phyloP scores from a whole-genome alignment of 2,329 filamentous ascomycete genomes.

The Fonsecaea pugnacius region DNA sequence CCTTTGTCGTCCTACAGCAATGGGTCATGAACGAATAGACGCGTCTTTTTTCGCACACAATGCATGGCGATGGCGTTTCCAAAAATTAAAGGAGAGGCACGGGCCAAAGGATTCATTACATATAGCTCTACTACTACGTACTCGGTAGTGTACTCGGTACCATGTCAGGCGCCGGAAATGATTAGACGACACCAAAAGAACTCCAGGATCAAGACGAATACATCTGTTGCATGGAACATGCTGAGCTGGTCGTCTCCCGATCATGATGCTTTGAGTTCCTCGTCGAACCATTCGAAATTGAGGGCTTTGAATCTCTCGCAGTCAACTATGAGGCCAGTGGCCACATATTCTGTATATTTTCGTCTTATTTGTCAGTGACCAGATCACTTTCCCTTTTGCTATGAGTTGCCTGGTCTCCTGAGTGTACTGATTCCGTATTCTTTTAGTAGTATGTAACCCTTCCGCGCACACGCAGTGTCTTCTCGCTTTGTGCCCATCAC shows the following conservation, averaged over 20 bases:
- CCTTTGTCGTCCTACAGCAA: background rate
- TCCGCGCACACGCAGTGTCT: background rate
- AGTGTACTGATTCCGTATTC: background rate
- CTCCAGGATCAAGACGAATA: background rate
- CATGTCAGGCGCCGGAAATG: background rate
- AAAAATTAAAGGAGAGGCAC: background rate
- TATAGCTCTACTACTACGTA: background rate
- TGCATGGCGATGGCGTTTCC: constrained; percentile 25
- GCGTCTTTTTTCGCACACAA: background rate
- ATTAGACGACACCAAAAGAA: background rate
- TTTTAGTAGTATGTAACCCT: background rate
- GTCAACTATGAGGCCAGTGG: background rate
- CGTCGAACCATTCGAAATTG: background rate
- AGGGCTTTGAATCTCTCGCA: background rate
- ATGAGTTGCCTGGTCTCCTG: background rate
- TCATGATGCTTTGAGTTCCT: background rate
- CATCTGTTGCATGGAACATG: background rate
- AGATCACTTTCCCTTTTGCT: background rate
- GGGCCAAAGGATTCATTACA: background rate
- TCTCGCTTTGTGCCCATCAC: background rate
- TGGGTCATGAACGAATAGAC: background rate
- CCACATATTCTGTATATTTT: background rate
- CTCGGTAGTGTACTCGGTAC: background rate
- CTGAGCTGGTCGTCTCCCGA: background rate
- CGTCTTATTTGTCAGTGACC: background rate